A percentile compares a stretch with the other conserved stretches of the same genome.
These are phyloP conservation scores for Globisporangium barbulae DNA, from an alignment of 352 stramenopile genomes.

Conservation along the genomic window DNA sequence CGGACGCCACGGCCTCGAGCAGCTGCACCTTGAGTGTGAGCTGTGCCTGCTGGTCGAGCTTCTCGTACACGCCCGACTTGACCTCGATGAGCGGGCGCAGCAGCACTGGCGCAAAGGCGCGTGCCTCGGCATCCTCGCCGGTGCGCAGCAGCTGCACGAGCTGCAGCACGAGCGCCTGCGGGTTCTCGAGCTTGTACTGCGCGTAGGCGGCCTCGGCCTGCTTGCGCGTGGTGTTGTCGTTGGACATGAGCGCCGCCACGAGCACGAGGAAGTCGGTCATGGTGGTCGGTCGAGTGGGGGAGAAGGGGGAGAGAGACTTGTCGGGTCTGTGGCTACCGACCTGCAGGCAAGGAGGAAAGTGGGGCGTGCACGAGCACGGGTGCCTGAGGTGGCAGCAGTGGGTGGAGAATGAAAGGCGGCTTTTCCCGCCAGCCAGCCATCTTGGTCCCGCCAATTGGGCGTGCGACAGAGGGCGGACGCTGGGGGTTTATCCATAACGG, in stretches of 20 bases:
- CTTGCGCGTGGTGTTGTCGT: conserved; percentile 69
- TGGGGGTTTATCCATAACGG: background rate
- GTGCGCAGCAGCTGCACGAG: conserved; percentile 65
- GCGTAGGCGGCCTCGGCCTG: conserved; percentile 77
- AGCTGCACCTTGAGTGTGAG: conserved; percentile 64
- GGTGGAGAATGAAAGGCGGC: background rate
- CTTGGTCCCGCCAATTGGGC: conserved; percentile 3
- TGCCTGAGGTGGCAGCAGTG: background rate
- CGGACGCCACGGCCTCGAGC: conserved; percentile 55
- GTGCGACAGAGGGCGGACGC: background rate
- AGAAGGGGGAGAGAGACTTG: background rate
- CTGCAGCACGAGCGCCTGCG: conserved; percentile 57
- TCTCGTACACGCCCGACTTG: conserved; percentile 62
- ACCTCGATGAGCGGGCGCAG: conserved; percentile 72
- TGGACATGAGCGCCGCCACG: conserved; percentile 72
- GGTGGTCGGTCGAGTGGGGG: background rate
- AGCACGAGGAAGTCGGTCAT: conserved; percentile 76
- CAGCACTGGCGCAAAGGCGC: conserved; percentile 76
- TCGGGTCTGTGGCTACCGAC: background rate
- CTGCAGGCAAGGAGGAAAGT: conserved; percentile 8
- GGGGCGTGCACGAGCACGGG: background rate
- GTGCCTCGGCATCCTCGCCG: conserved; percentile 52
- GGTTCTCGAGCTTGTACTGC: conserved; percentile 58
- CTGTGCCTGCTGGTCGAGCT: conserved; percentile 55
- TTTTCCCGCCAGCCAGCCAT: conserved; percentile 7